Base-by-base conservation (phyloP, 768 basidiomycete genomes). In the Boletus rubroflammeus region DNA sequence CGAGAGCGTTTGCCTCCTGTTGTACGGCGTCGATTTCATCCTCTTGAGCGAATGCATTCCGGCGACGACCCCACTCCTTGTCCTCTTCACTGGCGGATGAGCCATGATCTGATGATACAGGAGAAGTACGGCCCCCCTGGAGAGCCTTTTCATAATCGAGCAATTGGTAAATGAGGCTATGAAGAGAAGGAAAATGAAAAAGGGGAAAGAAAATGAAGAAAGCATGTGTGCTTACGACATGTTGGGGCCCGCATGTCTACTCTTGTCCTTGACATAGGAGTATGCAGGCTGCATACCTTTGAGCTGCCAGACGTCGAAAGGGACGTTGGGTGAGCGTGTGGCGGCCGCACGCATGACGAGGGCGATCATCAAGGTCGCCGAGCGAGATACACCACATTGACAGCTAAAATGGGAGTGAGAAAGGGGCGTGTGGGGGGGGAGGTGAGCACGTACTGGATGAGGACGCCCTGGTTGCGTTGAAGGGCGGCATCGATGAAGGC, bases 311-410 rank as follows among this genome's bases (percentile, higher is more conserved):
- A 92, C 81, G 58, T 90, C 83, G 38, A 86, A 78, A 14, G 88
- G 84, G 23, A 89, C 88, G 39, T 75, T 75, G 14, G 86, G 75
- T 13, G 81, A 82, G 57, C 77, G 78, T 42, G 81, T 77, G 44
- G 86, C 84, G 28, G 93, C 90, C n/a, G 92, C 90, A 48, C 91
- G 84, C 93, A 96, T 96, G 58, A 94, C 90, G 53, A 94, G 80
- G 35, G 93, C 93, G 57, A 96, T 95, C 46, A 88, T 82, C 67
- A 95, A 73, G 2, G 93, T 95, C 17, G 93, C 93, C 9, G 90
- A 93, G 59, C 93, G 82, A 21, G 93, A 94, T 32, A 96, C 88
- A 61, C 93, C 93, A 71, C 93, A 93, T 73, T 96, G 93, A 70
- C 93, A 96, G 68, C 91, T 93, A 6, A 57, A 48, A n/a, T 15